Evolutionary conservation across 1,139 yeast genomes (phyloP).

Genomic region (Candida pseudoviswanathii): DNA sequence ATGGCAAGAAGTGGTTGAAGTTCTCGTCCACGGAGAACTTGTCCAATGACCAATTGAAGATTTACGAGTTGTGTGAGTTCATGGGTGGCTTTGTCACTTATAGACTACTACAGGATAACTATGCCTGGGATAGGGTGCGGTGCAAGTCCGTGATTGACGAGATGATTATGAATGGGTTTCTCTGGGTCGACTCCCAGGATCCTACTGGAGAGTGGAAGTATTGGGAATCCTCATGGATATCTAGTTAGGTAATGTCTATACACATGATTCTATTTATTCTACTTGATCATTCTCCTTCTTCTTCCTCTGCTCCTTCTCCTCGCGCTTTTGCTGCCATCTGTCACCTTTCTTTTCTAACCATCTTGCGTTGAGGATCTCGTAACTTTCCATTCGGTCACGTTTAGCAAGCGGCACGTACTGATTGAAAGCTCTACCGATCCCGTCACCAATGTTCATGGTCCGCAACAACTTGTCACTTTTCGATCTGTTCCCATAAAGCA

Average conservation of each 20-base stretch:
- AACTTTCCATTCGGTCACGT: conserved; percentile 63
- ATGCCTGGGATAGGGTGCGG: conserved; percentile 68
- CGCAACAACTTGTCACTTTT: neutral
- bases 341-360: conserved; percentile 49
- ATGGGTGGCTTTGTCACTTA: conserved; percentile 68
- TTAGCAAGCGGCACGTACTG: conserved; percentile 59
- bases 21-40: conserved; percentile 35
- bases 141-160: conserved; percentile 69
- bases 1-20: conserved; percentile 43
- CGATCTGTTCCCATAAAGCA: conserved; percentile 9
- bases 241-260: conserved; percentile 15
- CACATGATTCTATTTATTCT: neutral
- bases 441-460: conserved; percentile 66
- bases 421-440: conserved; percentile 59
- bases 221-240: conserved; percentile 62
- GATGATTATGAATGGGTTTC: conserved; percentile 75
- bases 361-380: conserved; percentile 67
- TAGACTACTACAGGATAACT: conserved; percentile 65
- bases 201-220: conserved; percentile 49
- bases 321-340: neutral
- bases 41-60: conserved; percentile 62
- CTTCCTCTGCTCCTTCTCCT: neutral
- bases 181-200: conserved; percentile 78
- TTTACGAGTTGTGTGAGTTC: conserved; percentile 72
- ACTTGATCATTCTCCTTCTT: neutral